Evolutionary conservation across 495 filamentous ascomycete species (phyloP), one percentile per base, ranked within the genome.

Genomic region (Talaromyces proteolyticus): DNA sequence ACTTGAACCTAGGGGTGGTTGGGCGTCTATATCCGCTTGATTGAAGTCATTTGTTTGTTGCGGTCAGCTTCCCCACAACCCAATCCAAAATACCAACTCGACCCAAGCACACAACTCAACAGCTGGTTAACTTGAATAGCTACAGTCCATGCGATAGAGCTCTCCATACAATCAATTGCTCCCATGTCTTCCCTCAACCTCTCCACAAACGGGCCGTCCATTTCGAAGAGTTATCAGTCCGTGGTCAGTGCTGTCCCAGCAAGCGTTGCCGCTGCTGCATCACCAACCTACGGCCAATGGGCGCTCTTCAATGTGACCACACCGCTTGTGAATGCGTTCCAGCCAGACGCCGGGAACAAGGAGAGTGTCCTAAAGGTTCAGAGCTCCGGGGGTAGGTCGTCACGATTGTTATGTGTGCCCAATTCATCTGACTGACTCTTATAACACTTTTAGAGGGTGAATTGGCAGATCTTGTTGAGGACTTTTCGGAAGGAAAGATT

Each of bases 351-450:
- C 40, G 83, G 80, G 18, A 78, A 81, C 36, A 96, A 96, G 66
- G 91, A 96, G 67, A 97, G 93, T 65, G 81, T 95, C 0, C 68
- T 99, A 44, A 97, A 96, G 67, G 91, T 97, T 34, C 90, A 96
- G 60, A 86, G 74, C 56, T 89, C 89, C 29, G 94, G 91, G 69
- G 88, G 89, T 93, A 63, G 63, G 79, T 72, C 24, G 38, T 14
- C 25, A 39, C 22, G 4, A 22, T 21, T 20, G 42, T 23, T 26
- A 21, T 17, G n/a, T 16, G 12, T 21, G 23, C 14, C 29, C 8
- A 34, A 10, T 34, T 8, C 29, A 10, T 10, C 8, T 34, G 29
- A 8, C 25, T 23, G 12, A 14, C 12, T 19, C 18, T 25, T n/a
- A 44, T 22, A n/a, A 29, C 19, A 44, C 14, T 6, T 19, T 24